A percentile compares a stretch with the other conserved stretches of the same genome.
These are phyloP conservation scores for Nannochloropsis oceanica DNA, from an alignment of 108 stramenopile species.

Conservation along the genomic window DNA sequence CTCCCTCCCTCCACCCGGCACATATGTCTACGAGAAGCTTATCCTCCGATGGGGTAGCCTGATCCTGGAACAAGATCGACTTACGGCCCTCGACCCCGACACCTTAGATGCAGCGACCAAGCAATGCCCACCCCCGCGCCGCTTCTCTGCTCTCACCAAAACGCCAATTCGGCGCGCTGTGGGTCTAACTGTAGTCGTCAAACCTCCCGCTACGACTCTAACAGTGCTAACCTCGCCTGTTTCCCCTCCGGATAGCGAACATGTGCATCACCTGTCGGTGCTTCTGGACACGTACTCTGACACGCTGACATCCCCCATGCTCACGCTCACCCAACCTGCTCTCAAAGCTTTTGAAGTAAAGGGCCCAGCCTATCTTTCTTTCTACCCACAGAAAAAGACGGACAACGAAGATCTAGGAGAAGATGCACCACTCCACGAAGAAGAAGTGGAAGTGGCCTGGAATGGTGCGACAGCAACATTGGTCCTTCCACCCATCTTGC, in stretches of 20 bases:
- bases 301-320: background rate
- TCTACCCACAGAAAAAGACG: background rate
- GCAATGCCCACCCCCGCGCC: background rate
- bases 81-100: background rate
- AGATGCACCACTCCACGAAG: background rate
- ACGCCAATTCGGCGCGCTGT: background rate
- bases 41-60: background rate
- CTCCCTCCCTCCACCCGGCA: background rate
- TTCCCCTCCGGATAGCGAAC: background rate
- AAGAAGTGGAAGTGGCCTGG: background rate
- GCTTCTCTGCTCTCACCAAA: background rate
- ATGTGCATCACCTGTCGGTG: background rate
- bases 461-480: background rate
- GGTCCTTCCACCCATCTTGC: background rate
- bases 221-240: background rate
- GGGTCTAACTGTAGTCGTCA: background rate
- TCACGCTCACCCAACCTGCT: background rate
- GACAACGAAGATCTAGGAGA: background rate
- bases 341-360: background rate
- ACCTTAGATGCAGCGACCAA: background rate
- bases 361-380: background rate
- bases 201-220: background rate
- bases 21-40: background rate
- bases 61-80: background rate
- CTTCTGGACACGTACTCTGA: background rate